Base-by-base conservation (phyloP, 495 filamentous ascomycete species). In the Penicillium dipodomyicola region DNA sequence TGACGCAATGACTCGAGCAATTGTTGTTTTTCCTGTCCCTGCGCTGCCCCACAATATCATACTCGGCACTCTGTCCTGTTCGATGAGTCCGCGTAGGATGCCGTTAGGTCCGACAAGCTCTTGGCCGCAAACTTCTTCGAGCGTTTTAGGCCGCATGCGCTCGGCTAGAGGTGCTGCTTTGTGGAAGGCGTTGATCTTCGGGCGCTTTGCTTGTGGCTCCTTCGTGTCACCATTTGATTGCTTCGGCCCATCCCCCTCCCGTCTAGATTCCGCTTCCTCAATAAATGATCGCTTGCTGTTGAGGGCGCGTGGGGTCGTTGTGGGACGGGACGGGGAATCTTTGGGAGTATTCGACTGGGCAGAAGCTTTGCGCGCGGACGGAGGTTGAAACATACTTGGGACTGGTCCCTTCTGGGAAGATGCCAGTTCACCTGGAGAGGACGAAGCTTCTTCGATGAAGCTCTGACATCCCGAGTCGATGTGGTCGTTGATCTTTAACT, bases 11-110 rank as follows among this genome's bases (percentile, higher is more conserved):
- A 95, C 89, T n/a, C 93, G 77, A 10, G 93, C 94, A 58, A 98
- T 97, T 0, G 94, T 97, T 2, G 94, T 98, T 74, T 98, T 98
- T 29, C 94, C 94, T 4, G 91, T 96, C 3, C 94, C 94, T 2
- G 92, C 87, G 10, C 83, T 81, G 17, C 94, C 94, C 94, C 94
- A 97, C 10, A 98, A 70, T 29, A 98, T 91, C 91, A 98, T 96
- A 33, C 89, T 93, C 0, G 94, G 93, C 19, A 98, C 85, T 2
- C 87, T 77, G 61, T 92, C 88, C 61, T 87, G 81, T 68, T 97
- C 89, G 63, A 98, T 93, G 40, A 98, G 77, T n/a, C 90, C 85
- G 10, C 93, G 87, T 9, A 98, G 80, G 9, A 97, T 84, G 3
- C 94, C 94, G 32, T 84, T 70, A 0, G 85, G 83, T 8, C 93